These are phyloP conservation scores for Aechmea fasciata DNA, from an alignment of 176 grass and related monocot genomes.

Conservation along the genomic window DNA sequence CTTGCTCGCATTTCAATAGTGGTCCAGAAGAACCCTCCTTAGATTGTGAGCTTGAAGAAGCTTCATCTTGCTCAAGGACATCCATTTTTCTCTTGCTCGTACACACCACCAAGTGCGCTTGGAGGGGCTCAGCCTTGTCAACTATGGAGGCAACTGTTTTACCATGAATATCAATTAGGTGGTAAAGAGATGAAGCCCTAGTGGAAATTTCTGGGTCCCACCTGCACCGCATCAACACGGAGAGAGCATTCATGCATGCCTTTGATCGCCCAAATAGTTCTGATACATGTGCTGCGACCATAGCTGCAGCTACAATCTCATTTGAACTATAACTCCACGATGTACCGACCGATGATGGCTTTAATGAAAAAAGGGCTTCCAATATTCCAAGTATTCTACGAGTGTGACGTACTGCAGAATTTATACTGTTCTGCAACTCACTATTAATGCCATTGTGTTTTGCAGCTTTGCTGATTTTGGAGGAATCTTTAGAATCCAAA, in stretches of 20 bases:
- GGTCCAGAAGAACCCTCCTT: constrained; percentile 38
- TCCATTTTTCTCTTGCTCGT: constrained; percentile 43
- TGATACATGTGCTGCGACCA: constrained; percentile 99
- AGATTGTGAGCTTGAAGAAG: constrained; percentile 29
- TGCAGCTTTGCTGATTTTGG: constrained; percentile 44
- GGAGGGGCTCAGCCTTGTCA: constrained; percentile 90
- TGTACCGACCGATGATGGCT: constrained; percentile 95
- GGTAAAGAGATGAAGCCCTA: constrained; percentile 88
- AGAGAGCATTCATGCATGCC: constrained; percentile 83
- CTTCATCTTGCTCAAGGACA: constrained; percentile 35
- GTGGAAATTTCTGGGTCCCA: constrained; percentile 79
- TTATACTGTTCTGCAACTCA: constrained; percentile 65
- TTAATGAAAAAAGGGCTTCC: constrained; percentile 98
- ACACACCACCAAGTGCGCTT: constrained; percentile 62
- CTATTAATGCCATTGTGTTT: constrained; percentile 53
- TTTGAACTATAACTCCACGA: constrained; percentile 99
- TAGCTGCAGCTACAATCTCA: constrained; percentile 97
- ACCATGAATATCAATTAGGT: constrained; percentile 93
- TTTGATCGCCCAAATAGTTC: constrained; percentile 86
- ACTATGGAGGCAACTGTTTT: constrained; percentile 96
- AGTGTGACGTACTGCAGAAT: constrained; percentile 73
- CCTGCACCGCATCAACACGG: constrained; percentile 70
- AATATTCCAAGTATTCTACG: constrained; percentile 88
- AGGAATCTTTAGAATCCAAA: constrained; percentile 45
- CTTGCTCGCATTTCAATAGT: constrained; percentile 39